Evolutionary conservation across 1,284 basidiomycete genomes (phyloP), one percentile per base, ranked within the genome.

Genomic region (Pseudozyma pruni): DNA sequence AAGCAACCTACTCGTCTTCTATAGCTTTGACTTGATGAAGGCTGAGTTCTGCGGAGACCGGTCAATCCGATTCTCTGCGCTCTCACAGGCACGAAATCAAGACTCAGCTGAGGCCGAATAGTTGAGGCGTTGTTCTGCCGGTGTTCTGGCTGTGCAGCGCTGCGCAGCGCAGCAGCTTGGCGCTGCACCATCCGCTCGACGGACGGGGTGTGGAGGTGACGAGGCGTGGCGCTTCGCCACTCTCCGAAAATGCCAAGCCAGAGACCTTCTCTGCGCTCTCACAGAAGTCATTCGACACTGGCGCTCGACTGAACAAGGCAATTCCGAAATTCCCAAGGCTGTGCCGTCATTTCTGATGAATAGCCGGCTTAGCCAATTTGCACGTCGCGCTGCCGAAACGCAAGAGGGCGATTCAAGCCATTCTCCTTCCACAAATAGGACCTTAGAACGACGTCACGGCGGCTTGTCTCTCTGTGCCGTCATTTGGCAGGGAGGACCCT

Each of bases 151-250:
- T 43, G 34, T 41, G 19, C 45, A 37, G 23, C 7, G 27, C n/a
- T 10, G 25, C 29, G 23, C 17, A 20, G n/a, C 13, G 38, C 38
- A 14, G 35, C 38, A 14, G 41, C 59, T 55, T 51, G 52, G 52
- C 52, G 50, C 59, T 62, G 59, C 59, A 55, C n/a, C n/a, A n/a
- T n/a, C n/a, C n/a, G n/a, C n/a, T n/a, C n/a, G n/a, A n/a, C n/a
- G 59, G 59, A 25, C 42, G 43, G 47, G 52, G 47, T 57, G 58
- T 60, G 50, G 58, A 53, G 58, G 50, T 37, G 51, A 50, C 20
- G 35, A 23, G 20, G 7, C 14, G 17, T 11, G 20, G 19, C 31
- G 31, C 31, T 1, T 16, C 4, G 37, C 42, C 14, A 9, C 33
- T 37, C 11, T 31, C 20, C 9, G 39, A 23, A 22, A 40, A 40